Percentiles rank a stretch among this genome's conserved stretches.
Conservation (phyloP, 164 flowering plant genomes). For the Stephania cephalantha region DNA sequence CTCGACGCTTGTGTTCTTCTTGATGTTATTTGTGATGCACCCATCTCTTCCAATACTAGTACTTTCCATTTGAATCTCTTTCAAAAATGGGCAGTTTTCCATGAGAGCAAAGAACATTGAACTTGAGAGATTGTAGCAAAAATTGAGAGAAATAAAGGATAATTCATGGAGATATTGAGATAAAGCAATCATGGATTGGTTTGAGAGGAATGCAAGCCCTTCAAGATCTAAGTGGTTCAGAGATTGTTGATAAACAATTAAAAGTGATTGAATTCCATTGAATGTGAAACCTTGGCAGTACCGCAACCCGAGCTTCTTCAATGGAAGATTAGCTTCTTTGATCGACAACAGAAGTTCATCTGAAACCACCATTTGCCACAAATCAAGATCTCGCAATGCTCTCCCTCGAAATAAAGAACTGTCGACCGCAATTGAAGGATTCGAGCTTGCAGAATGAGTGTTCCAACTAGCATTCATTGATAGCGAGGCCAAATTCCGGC, state of each 20-base stretch:
- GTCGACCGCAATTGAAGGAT: not conserved
- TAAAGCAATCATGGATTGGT: slow-evolving; percentile 27
- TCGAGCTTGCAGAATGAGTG: not conserved
- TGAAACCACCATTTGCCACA: slow-evolving; percentile 31
- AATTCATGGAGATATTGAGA: slow-evolving; percentile 23
- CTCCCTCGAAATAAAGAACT: slow-evolving; percentile 18
- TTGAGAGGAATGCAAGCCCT: slow-evolving; percentile 36
- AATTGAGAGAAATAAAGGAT: slow-evolving; percentile 30
- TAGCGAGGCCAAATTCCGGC: slow-evolving; percentile 30
- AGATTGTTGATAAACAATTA: slow-evolving; percentile 17
- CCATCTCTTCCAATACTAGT: slow-evolving; percentile 34
- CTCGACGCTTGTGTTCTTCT: slow-evolving; percentile 16
- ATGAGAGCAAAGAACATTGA: slow-evolving; percentile 30
- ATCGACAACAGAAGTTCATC: slow-evolving; percentile 39
- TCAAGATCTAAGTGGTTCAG: slow-evolving; percentile 27
- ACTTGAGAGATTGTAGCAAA: slow-evolving; percentile 28
- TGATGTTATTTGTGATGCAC: not conserved
- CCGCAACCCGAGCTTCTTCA: slow-evolving; percentile 30
- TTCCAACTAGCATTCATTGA: slow-evolving; percentile 18
- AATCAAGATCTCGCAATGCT: slow-evolving; percentile 26
- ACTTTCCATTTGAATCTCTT: slow-evolving; percentile 38
- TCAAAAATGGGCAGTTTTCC: slow-evolving; percentile 27
- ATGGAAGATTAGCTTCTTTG: slow-evolving; percentile 30
- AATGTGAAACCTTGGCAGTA: slow-evolving; percentile 30
- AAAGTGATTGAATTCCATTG: slow-evolving; percentile 29